Evolutionary conservation across 1,284 basidiomycete genomes (phyloP).

Genomic region (Fomitiporia mediterranea): DNA sequence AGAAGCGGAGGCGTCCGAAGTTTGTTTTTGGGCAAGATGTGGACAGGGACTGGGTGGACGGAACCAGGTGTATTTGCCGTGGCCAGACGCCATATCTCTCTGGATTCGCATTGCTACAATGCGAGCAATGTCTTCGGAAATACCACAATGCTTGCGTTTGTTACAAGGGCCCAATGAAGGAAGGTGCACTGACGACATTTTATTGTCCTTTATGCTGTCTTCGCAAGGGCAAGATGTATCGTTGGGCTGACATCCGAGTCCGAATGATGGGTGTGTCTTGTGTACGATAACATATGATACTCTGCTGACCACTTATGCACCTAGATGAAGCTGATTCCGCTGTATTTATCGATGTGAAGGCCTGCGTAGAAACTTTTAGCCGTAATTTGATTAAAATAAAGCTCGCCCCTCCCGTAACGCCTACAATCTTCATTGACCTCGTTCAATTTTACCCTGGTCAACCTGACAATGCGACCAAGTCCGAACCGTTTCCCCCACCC

Average conservation of each 20-base stretch:
- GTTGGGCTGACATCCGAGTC: slow-evolving; percentile 69
- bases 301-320: slow-evolving; percentile 8
- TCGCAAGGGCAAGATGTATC: slow-evolving; percentile 62
- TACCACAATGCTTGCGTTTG: slow-evolving; percentile 78
- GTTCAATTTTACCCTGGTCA: slow-evolving; percentile 56
- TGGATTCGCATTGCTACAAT: slow-evolving; percentile 58
- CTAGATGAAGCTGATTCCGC: slow-evolving; percentile 39
- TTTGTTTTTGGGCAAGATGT: slow-evolving; percentile 74
- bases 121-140: slow-evolving; percentile 55
- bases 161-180: slow-evolving; percentile 42
- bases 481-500: not conserved
- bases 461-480: slow-evolving; percentile 30
- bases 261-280: slow-evolving; percentile 52
- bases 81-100: slow-evolving; percentile 58
- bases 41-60: slow-evolving; percentile 67
- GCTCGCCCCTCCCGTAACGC: slow-evolving; percentile 54
- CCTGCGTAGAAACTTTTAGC: slow-evolving; percentile 70
- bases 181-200: slow-evolving; percentile 42
- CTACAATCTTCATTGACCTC: slow-evolving; percentile 71
- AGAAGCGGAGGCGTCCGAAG: slow-evolving; percentile 63
- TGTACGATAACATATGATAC: slow-evolving; percentile 4
- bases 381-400: slow-evolving; percentile 66
- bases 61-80: slow-evolving; percentile 75
- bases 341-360: slow-evolving; percentile 62
- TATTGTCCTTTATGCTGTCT: slow-evolving; percentile 71